Base-by-base conservation (phyloP, 176 grass and related monocot genomes). In the Panicum miliaceum region DNA sequence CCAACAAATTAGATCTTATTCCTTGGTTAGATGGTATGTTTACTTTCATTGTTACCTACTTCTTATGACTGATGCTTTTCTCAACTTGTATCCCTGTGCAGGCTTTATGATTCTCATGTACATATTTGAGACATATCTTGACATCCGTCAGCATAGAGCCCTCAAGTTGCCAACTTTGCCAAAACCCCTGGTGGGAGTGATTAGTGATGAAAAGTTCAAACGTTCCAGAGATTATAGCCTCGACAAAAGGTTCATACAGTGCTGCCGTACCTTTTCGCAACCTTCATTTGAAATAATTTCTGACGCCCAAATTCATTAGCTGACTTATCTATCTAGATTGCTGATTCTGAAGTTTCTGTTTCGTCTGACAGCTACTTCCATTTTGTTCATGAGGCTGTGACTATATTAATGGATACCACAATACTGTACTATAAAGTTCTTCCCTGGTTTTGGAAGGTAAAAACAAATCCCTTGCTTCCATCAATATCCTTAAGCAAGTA, bases 381-480 rank as follows among this genome's bases (percentile, higher is more conserved):
- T 82, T 99, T 94, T 84, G 71, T 99, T 41, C 97, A 92, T 85
- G 91, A 90, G 85, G 89, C 79, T 68, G 47, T 94, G 14, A 99
- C 93, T 79, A 94, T 99, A 91, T 25, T 99, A 68, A 90, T 94
- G 74, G 93, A 99, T 80, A 96, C 84, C 59, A 71, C 90, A 88
- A 96, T 99, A 81, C 87, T 99, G 69, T 94, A 96, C 81, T 99
- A 85, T 46, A 85, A 68, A 75, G 78, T 96, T 87, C 88, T 99
- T 71, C 97, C 97, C 60, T 99, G 83, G 97, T 84, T 99, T 89
- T 99, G 97, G 97, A 91, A 82, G 97, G 97, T 99, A 94, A 90
- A 90, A 71, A 51, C 16, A 68, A 50, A 63, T 60, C 14, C 47
- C 56, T 89, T 84, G 25, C 18, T 66, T 85, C 32, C 19, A 26